Evolutionary conservation across 2,329 filamentous ascomycete genomes (phyloP), one percentile per base, ranked within the genome.

Genomic region (Epichloe bromicola): DNA sequence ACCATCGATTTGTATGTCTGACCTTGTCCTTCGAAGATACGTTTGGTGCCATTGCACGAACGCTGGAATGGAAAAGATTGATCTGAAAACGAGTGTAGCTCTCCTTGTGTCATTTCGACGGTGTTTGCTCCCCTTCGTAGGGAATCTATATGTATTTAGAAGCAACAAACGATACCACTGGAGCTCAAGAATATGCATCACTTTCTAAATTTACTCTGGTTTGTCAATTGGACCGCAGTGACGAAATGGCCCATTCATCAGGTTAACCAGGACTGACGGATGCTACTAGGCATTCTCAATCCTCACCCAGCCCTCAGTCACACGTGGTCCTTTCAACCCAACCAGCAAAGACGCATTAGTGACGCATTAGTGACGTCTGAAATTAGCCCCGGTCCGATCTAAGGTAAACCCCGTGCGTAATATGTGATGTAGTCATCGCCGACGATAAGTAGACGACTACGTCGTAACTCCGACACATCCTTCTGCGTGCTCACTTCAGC

Each of bases 161-260:
- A 19, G n/a, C 40, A 23, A 26, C 14, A 45, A 45, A 30, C 48
- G 48, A 49, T 49, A 49, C 48, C 48, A 41, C 39, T 17, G 8
- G 4, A 49, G 20, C 33, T 44, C 30, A 33, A 14, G 33, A 49
- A 49, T 10, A 30, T 49, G 48, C 48, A 36, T 49, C 48, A 45
- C 33, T 15, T 12, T 23, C 20, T 20, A 5, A 5, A 4, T 30
- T 1, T 11, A 11, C 3, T 30, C 3, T 30, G 11, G 3, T 30
- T 30, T 11, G 30, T 30, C 30, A 30, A 8, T 10, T 30, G 30
- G 1, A 30, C 30, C 30, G 30, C 8, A 30, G 8, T 30, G 30
- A 11, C 30, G 30, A 30, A 11, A 11, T 11, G 11, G 30, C 30
- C 3, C 30, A 11, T 30, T 11, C 10, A 30, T 30, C 26, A 30